Percentiles rank a stretch among this genome's conserved stretches.
These are phyloP conservation scores for Arabidopsis suecica DNA, from an alignment of 345 rosid genomes.

Conservation along the genomic window DNA sequence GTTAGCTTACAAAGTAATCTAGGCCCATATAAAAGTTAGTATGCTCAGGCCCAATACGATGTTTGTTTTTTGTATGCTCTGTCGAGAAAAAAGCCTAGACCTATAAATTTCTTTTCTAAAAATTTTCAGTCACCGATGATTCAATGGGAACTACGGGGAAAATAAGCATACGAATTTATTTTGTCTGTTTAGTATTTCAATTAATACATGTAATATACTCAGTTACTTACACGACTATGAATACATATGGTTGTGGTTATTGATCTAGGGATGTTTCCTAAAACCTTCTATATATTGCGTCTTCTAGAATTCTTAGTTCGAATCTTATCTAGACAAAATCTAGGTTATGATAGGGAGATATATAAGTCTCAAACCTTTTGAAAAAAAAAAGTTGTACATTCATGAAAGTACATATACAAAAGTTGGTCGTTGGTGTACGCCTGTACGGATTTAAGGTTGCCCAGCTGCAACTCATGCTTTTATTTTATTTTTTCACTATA, in stretches of 20 bases:
- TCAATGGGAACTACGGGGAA: conserved; percentile 37
- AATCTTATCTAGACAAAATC: too few species aligned
- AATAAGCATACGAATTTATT: conserved; percentile 29
- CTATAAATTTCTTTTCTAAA: neutral
- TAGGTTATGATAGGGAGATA: too few species aligned
- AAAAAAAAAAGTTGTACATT: too few species aligned
- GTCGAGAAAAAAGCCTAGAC: neutral
- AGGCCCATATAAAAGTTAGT: neutral
- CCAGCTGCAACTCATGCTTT: conserved; percentile 9
- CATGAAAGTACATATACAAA: neutral
- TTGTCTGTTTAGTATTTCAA: neutral
- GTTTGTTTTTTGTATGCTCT: neutral
- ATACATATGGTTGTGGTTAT: neutral
- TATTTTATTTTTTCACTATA: neutral
- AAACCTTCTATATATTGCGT: neutral
- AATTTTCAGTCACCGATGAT: neutral
- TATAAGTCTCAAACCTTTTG: too few species aligned
- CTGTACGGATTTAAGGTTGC: conserved; percentile 8
- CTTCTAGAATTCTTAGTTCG: too few species aligned
- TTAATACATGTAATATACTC: neutral
- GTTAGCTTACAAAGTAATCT: neutral
- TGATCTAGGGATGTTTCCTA: neutral
- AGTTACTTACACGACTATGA: neutral
- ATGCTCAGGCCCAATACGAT: conserved; percentile 12
- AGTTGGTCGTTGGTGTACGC: neutral